phyloP scores from a whole-genome alignment of 1,284 basidiomycete genomes.

The Microbotryum intermedium region DNA sequence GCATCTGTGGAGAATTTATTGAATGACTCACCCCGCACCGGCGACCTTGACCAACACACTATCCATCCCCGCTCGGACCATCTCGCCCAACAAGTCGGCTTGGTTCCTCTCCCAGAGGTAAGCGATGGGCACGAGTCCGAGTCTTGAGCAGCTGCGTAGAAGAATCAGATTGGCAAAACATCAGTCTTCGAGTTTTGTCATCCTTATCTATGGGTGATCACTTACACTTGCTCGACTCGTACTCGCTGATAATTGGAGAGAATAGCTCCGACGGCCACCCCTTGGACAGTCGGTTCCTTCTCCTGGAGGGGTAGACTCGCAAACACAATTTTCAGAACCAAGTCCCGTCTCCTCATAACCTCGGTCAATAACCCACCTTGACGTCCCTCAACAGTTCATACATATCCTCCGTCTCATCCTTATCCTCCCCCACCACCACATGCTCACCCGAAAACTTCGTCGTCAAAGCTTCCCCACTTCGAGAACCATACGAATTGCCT shows the following conservation, averaged over 20 bases:
- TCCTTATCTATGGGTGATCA: no score
- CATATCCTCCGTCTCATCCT: conserved; percentile 96
- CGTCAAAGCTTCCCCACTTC: conserved; percentile 1
- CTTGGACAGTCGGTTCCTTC: conserved; percentile 47
- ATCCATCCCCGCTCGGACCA: conserved; percentile 70
- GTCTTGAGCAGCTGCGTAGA: conserved; percentile 60
- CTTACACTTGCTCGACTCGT: conserved; percentile 88
- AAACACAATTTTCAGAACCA: no score
- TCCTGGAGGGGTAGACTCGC: no score
- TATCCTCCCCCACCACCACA: conserved; percentile 47
- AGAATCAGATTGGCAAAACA: background rate
- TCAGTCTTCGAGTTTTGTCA: background rate
- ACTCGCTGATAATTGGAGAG: conserved; percentile 95
- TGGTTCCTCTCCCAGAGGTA: conserved; percentile 95
- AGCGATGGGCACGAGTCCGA: conserved; percentile 68
- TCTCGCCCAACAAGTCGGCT: conserved; percentile 69
- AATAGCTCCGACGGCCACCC: conserved; percentile 90
- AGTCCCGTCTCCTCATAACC: no score
- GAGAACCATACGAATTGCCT: conserved; percentile 69
- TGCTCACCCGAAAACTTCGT: background rate
- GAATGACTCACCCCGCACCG: conserved; percentile 58
- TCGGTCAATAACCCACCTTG: conserved; percentile 50
- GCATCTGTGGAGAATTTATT: conserved; percentile 40
- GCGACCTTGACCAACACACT: conserved; percentile 93
- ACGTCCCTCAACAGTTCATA: conserved; percentile 66